Percentiles rank a stretch among this genome's conserved stretches.
Conservation (phyloP, 208 protist genomes). For the Phytomonas serpens region DNA sequence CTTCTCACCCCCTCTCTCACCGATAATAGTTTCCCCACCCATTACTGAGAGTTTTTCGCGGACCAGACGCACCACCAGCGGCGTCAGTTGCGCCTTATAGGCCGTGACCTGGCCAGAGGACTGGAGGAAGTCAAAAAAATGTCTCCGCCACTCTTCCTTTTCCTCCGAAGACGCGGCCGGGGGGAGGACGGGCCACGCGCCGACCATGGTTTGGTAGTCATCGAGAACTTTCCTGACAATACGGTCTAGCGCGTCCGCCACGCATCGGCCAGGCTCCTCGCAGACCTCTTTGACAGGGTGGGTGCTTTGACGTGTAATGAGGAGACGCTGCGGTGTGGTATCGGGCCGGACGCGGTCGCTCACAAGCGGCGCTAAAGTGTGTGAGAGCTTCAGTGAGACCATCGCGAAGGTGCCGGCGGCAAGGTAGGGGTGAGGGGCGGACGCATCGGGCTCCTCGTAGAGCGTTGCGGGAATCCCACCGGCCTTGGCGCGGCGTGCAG, state of each 20-base stretch:
- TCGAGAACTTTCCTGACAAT: neutral
- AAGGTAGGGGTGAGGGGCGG: slow-evolving; percentile 66
- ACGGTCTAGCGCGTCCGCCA: neutral
- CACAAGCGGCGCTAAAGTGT: slow-evolving; percentile 60
- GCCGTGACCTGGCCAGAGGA: slow-evolving; percentile 56
- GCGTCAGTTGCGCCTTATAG: slow-evolving; percentile 68
- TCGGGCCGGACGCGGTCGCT: slow-evolving; percentile 63
- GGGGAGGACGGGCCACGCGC: neutral
- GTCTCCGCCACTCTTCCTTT: slow-evolving; percentile 24
- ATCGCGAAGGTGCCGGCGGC: slow-evolving; percentile 35
- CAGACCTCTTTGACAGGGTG: slow-evolving; percentile 24
- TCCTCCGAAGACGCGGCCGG: slow-evolving; percentile 9
- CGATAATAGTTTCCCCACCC: neutral
- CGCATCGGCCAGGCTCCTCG: slow-evolving; percentile 7
- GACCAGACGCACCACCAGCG: slow-evolving; percentile 52
- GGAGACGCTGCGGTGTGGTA: slow-evolving; percentile 61
- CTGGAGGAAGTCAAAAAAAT: slow-evolving; percentile 58
- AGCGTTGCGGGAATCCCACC: slow-evolving; percentile 44
- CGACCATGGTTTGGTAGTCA: neutral
- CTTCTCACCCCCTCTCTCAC: slow-evolving; percentile 7
- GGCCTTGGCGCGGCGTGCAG: slow-evolving; percentile 25
- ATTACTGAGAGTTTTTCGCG: slow-evolving; percentile 41
- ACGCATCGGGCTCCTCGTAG: slow-evolving; percentile 49
- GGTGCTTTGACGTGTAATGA: slow-evolving; percentile 21
- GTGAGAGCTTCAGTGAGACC: slow-evolving; percentile 50